Evolutionary conservation across 441 rosid species (phyloP).

Genomic region (Adansonia grandidieri): DNA sequence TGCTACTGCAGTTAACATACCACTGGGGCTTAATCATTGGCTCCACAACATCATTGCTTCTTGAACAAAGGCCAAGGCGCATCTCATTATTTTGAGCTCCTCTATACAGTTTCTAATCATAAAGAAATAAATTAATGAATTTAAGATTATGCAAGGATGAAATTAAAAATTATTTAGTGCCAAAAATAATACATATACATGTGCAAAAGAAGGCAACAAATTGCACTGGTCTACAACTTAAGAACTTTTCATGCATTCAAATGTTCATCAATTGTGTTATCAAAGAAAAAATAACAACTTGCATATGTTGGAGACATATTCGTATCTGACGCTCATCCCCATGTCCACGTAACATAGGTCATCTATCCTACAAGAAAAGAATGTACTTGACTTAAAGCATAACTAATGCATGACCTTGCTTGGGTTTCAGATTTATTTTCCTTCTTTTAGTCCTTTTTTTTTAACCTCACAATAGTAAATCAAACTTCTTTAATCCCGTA

Average conservation of each 20-base stretch:
- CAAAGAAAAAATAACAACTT: background rate
- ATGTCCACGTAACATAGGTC: background rate
- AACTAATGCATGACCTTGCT: background rate
- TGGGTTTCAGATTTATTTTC: background rate
- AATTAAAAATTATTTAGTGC: constrained; percentile 13
- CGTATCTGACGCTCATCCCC: background rate
- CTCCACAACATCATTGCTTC: constrained; percentile 81
- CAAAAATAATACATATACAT: background rate
- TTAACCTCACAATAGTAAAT: background rate
- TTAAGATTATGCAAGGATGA: background rate
- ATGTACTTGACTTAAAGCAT: background rate
- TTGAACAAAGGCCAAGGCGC: constrained; percentile 85
- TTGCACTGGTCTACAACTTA: background rate
- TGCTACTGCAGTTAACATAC: constrained; percentile 69
- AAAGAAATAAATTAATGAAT: constrained; percentile 15
- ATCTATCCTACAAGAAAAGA: background rate
- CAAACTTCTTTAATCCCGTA: background rate
- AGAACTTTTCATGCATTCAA: background rate
- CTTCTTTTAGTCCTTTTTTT: background rate
- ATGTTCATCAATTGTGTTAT: too few relatives aligned
- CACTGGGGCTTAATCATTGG: constrained; percentile 90
- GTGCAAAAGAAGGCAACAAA: background rate
- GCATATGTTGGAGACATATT: background rate
- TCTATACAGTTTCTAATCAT: constrained; percentile 66
- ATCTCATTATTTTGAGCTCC: constrained; percentile 86